phyloP scores from a whole-genome alignment of 306 rosid species.

The Boehmeria nivea region DNA sequence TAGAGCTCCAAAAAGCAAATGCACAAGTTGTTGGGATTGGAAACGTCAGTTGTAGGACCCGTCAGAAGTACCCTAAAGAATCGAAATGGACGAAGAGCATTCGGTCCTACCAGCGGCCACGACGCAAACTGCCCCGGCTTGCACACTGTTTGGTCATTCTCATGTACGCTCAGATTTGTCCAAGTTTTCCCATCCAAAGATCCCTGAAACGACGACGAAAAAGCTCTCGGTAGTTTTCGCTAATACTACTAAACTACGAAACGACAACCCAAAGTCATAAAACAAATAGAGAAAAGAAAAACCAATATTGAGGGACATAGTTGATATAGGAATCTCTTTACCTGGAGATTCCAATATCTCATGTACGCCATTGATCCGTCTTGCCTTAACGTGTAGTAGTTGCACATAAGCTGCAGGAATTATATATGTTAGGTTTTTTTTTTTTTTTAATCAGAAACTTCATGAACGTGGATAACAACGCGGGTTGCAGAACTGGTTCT shows the following conservation, averaged over 20 bases:
- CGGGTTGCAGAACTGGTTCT: too few species aligned
- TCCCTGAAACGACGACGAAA: slow-evolving; percentile 36
- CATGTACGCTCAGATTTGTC: slow-evolving; percentile 70
- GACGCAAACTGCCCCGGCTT: slow-evolving; percentile 94
- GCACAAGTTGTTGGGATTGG: slow-evolving; percentile 73
- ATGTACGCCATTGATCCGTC: slow-evolving; percentile 84
- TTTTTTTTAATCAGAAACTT: background rate
- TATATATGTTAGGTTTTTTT: slow-evolving; percentile 12
- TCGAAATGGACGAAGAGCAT: slow-evolving; percentile 69
- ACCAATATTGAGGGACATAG: background rate
- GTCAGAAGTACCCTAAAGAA: slow-evolving; percentile 65
- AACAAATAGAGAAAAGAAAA: background rate
- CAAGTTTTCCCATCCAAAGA: slow-evolving; percentile 82
- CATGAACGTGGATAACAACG: too few species aligned
- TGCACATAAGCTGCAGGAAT: slow-evolving; percentile 80
- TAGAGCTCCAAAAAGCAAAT: slow-evolving; percentile 80
- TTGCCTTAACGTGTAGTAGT: slow-evolving; percentile 79
- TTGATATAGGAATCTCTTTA: slow-evolving; percentile 8
- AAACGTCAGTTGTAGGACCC: slow-evolving; percentile 54
- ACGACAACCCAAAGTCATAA: background rate
- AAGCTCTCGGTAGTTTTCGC: too few species aligned
- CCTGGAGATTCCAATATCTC: slow-evolving; percentile 87
- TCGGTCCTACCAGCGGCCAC: slow-evolving; percentile 70
- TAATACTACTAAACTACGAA: too few species aligned
- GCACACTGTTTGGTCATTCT: slow-evolving; percentile 65